Base-by-base conservation (phyloP, 2,329 filamentous ascomycete species). In the Pseudogymnoascus sp. region DNA sequence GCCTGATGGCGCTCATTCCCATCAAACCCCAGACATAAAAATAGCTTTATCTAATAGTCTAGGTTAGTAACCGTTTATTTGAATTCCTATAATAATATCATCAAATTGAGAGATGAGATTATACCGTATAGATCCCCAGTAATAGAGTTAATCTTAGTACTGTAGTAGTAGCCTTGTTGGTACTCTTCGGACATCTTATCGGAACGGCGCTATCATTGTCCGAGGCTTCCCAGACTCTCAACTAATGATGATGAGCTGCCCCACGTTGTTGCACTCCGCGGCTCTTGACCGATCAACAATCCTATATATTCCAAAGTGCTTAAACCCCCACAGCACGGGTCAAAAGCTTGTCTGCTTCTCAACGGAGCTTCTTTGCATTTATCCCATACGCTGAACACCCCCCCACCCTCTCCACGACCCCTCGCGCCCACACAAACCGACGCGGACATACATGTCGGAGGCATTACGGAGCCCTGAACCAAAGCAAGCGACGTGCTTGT, bases 401-500 rank as follows among this genome's bases (percentile, higher is more conserved):
- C 25, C 43, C n/a, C 43, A 11, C 39, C 18, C 18, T 25, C 22
- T 25, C 22, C 22, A 25, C 3, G 22, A 41, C 7, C 57, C 20
- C 22, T 18, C 16, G 43, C 20, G 25, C 38, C 6, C 35, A 6
- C 25, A 8, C 43, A 30, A 11, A 18, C n/a, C 43, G 25, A 18
- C 43, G 25, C 43, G 14, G n/a, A 50, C 6, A 50, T 50, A 50
- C 43, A 50, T 50, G 43, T 50, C 43, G 43, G 43, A 33, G 43
- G 25, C 43, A 50, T 50, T 50, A 50, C 43, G 43, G 43, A 50
- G 43, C 43, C n/a, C 43, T 28, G 43, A 59, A 41, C 58, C 37
- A 41, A 41, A 41, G 36, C 58, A 59, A 59, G 37, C 37, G 58
- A 30, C 58, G 4, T 59, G 22, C 58, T 41, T 59, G 58, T 59